Conservation (phyloP, 2,329 filamentous ascomycete genomes). For the Stemphylium beticola region DNA sequence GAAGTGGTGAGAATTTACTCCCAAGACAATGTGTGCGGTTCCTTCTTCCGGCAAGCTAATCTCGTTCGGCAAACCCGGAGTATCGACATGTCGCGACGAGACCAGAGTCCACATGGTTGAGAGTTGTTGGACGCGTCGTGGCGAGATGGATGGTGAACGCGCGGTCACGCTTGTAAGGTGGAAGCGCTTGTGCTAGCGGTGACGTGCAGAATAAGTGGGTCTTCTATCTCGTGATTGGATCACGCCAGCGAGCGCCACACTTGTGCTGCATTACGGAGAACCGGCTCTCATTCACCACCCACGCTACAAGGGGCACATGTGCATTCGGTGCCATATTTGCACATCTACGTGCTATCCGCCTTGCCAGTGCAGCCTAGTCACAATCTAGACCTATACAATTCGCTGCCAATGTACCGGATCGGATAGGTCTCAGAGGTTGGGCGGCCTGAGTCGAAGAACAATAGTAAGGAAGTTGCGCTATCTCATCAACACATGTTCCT, state of each 20-base stretch:
- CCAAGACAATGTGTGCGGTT: constrained; percentile 10
- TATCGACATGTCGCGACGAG: background rate
- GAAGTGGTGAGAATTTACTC: background rate
- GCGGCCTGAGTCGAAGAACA: constrained; percentile 35
- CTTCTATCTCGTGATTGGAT: constrained; percentile 4
- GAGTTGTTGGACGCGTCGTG: constrained; percentile 24
- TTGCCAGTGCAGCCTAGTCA: background rate
- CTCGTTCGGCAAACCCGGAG: background rate
- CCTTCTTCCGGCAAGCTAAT: constrained; percentile 9
- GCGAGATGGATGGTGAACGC: constrained; percentile 19
- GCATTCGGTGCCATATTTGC: background rate
- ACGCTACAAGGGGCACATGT: background rate
- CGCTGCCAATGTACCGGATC: background rate
- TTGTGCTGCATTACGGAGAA: background rate
- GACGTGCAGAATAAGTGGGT: constrained; percentile 19
- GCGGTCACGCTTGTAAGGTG: constrained; percentile 21
- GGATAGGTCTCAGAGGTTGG: constrained; percentile 24
- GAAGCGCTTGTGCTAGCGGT: constrained; percentile 11
- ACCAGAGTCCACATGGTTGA: constrained; percentile 27
- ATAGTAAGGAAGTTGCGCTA: constrained; percentile 41
- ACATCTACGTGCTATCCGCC: background rate
- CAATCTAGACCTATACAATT: background rate
- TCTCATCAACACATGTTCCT: constrained; percentile 10
- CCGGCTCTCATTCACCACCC: background rate
- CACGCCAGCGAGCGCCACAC: background rate